Conservation (phyloP, 306 rosid genomes). For the Mucuna pruriens region DNA sequence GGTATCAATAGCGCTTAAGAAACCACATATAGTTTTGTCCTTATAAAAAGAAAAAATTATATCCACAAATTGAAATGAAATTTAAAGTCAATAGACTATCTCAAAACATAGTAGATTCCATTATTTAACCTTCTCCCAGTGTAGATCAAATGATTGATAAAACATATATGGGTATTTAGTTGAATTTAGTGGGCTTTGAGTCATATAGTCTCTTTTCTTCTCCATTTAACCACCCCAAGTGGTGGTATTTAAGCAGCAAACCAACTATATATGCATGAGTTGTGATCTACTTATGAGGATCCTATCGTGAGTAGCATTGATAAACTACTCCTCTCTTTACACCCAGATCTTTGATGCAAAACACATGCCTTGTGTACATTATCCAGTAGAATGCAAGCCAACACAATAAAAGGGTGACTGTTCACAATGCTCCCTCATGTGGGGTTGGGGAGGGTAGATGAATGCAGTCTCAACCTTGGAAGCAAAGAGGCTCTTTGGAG, state of each 20-base stretch:
- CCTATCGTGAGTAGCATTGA: neutral
- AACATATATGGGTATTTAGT: neutral
- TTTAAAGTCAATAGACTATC: neutral
- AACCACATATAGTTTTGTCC: no score
- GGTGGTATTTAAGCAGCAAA: neutral
- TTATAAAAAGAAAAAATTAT: neutral
- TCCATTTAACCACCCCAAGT: neutral
- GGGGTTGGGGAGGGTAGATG: no score
- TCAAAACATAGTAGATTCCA: neutral
- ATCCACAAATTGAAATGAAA: slow-evolving; percentile 1
- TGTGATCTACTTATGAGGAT: neutral
- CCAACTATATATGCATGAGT: slow-evolving; percentile 1
- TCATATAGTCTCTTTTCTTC: neutral
- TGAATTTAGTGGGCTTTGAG: slow-evolving; percentile 6
- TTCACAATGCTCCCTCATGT: no score
- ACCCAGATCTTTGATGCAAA: neutral
- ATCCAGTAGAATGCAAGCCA: neutral
- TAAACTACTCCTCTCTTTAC: no score
- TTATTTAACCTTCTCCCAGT: neutral
- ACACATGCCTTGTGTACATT: neutral
- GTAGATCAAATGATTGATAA: neutral
- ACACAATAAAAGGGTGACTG: neutral
- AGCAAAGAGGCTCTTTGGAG: no score
- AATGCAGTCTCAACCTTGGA: no score
- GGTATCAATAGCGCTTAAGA: no score